Percentiles rank a stretch among this genome's conserved stretches.
Evolutionary conservation across 305 asterid genomes (phyloP).

Genomic region (Fraxinus angustifolia): DNA sequence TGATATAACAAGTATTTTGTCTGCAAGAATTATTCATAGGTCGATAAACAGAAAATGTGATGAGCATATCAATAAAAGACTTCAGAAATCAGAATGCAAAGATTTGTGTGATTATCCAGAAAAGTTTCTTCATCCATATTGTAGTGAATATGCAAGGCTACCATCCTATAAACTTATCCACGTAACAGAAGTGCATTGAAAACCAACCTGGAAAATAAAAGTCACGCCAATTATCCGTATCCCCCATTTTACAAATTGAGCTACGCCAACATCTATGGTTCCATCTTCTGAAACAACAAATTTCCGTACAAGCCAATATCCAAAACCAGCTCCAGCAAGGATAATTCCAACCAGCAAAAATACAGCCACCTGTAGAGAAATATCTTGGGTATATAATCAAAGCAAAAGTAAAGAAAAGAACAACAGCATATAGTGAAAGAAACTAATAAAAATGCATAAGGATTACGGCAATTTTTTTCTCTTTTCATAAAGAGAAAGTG

Average conservation of each 20-base stretch:
- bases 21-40: neutral
- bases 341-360: constrained; percentile 63
- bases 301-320: constrained; percentile 86
- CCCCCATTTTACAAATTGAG: constrained; percentile 93
- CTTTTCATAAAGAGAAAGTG: neutral
- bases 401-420: neutral
- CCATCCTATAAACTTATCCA: constrained; percentile 8
- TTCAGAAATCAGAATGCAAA: neutral
- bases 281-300: constrained; percentile 78
- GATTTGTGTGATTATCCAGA: neutral
- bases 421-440: neutral
- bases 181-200: constrained; percentile 1
- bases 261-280: constrained; percentile 69
- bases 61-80: neutral
- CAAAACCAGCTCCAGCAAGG: constrained; percentile 87
- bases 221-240: constrained; percentile 64
- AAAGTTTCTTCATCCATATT: neutral
- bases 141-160: neutral
- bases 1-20: neutral
- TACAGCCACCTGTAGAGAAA: constrained; percentile 55
- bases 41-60: neutral
- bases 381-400: constrained; percentile 3
- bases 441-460: neutral
- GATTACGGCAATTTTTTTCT: neutral
- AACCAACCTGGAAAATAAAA: constrained; percentile 64